These are phyloP conservation scores for Alliaria petiolata DNA, from an alignment of 345 rosid species.

Conservation along the genomic window DNA sequence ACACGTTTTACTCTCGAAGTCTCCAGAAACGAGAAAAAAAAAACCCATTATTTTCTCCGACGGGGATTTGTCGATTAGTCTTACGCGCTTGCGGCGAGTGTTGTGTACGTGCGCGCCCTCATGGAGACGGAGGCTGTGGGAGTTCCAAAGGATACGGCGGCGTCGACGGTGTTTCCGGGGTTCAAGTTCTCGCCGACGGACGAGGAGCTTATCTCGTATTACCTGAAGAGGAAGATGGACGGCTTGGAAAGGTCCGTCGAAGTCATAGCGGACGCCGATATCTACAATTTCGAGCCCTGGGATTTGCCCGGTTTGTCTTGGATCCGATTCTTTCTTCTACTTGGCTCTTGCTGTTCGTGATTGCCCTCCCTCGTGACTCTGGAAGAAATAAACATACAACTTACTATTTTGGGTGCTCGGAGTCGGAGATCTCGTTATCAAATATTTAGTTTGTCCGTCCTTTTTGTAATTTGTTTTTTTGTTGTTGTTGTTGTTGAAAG, in stretches of 20 bases:
- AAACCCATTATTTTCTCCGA: background rate
- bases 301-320: conserved; percentile 66
- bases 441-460: background rate
- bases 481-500: background rate
- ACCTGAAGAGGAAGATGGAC: conserved; percentile 73
- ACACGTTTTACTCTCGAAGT: too few relatives aligned
- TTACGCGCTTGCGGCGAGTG: background rate
- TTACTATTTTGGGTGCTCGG: background rate
- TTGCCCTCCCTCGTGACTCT: background rate
- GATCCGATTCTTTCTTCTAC: background rate
- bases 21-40: background rate
- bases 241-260: conserved; percentile 64
- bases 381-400: background rate
- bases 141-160: conserved; percentile 44
- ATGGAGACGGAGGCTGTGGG: conserved; percentile 9
- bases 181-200: conserved; percentile 85
- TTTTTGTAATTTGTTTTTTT: background rate
- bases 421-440: background rate
- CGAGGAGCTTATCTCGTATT: conserved; percentile 66
- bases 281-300: conserved; percentile 80
- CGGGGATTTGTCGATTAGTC: background rate
- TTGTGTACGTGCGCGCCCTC: background rate
- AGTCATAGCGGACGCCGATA: conserved; percentile 61
- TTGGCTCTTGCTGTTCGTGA: background rate
- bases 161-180: conserved; percentile 67